These are phyloP conservation scores for Mycena alexandri DNA, from an alignment of 768 basidiomycete genomes.

Conservation along the genomic window DNA sequence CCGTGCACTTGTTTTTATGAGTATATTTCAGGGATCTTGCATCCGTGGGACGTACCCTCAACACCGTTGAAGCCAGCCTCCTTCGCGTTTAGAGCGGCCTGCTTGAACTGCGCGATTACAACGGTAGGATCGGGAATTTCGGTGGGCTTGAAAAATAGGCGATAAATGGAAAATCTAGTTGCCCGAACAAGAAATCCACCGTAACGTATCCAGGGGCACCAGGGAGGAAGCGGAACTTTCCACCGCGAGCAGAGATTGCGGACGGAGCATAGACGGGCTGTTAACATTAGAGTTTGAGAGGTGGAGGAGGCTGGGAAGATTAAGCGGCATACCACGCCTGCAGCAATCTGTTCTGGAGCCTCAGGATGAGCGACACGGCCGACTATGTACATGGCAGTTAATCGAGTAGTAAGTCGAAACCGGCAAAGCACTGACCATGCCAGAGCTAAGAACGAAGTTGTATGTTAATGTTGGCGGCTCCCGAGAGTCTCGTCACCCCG, in stretches of 20 bases:
- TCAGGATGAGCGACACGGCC: slow-evolving; percentile 27
- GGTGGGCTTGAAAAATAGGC: slow-evolving; percentile 36
- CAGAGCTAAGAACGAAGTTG: slow-evolving; percentile 49
- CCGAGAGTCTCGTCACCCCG: background rate
- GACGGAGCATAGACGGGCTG: slow-evolving; percentile 59
- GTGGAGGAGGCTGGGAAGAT: background rate
- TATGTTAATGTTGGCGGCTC: background rate
- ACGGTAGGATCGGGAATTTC: slow-evolving; percentile 47
- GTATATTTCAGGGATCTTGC: background rate
- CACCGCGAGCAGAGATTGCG: slow-evolving; percentile 39
- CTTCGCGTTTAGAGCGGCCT: slow-evolving; percentile 51
- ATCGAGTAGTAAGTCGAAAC: background rate
- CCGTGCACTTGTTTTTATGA: slow-evolving; percentile 37
- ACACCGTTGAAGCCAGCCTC: slow-evolving; percentile 31
- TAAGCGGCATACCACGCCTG: slow-evolving; percentile 50
- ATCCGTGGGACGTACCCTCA: slow-evolving; percentile 9
- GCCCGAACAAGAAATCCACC: background rate
- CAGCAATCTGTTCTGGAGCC: slow-evolving; percentile 50
- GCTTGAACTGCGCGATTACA: slow-evolving; percentile 46
- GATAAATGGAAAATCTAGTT: slow-evolving; percentile 1
- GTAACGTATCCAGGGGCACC: slow-evolving; percentile 46
- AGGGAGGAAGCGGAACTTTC: slow-evolving; percentile 43
- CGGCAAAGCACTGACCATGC: slow-evolving; percentile 34
- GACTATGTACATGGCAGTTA: background rate
- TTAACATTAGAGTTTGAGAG: background rate